Base-by-base conservation (phyloP, 208 protist species). In the Trypanosoma caninum region DNA sequence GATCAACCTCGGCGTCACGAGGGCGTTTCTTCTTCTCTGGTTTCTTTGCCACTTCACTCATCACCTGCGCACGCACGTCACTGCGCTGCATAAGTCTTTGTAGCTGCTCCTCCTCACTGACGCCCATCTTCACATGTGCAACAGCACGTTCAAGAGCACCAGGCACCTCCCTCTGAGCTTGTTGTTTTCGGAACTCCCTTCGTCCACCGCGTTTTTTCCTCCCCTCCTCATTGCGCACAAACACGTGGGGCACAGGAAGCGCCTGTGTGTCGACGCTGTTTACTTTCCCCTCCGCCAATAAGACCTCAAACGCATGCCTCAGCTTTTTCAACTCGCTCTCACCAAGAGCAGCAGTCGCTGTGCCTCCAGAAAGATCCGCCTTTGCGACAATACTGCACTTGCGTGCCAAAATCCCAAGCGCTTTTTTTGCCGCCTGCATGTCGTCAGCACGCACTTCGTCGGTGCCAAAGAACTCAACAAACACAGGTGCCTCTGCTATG, bases 81-180 rank as follows among this genome's bases (percentile, higher is more conserved):
- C 68, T 65, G 45, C 83, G 74, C 69, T 86, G 80, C 47, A 91
- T 74, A 18, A 89, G 65, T 38, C 73, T 64, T 44, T 76, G 73
- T 27, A 84, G 65, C 71, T 94, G 88, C 57, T 84, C 73, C 59
- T 92, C 88, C 58, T 91, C 82, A 57, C 88, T 94, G 6, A 91
- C 78, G 23, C 88, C 88, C 82, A 94, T 88, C 55, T 79, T 77
- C 22, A 94, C 79, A 30, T 83, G 75, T 56, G 83, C 76, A 30
- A 84, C 73, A 18, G 83, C 81, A 28, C 65, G 67, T 63, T 86
- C 82, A 23, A 94, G 55, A n/a, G 81, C 79, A 34, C 74, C 77
- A 16, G 62, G 59, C 13, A 42, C 48, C 46, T 90, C 85, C 47
- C 54, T 71, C 57, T 85, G 71, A 28, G 74, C 68, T 66, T 84